Base-by-base conservation (phyloP, 495 filamentous ascomycete genomes). In the Trichoderma gamsii region DNA sequence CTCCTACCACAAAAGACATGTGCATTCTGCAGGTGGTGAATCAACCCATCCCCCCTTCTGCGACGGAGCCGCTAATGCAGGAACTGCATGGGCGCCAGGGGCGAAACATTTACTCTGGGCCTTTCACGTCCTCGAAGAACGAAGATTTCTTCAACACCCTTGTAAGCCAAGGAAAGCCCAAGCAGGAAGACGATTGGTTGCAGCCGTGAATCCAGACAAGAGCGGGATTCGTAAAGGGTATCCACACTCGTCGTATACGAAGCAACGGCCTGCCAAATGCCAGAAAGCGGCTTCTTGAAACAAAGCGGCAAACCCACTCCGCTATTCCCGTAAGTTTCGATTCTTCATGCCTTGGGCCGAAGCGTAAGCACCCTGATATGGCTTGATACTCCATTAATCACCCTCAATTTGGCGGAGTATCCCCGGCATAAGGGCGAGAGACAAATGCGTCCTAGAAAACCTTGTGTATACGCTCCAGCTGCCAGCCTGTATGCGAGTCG, bases 61-160 rank as follows among this genome's bases (percentile, higher is more conserved):
- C 56, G 56, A 61, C 56, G 56, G 56, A 61, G 56, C 56, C 56
- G 56, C 56, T 61, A 61, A 61, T 61, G 56, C 56, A 61, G 56
- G 56, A 61, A 61, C 56, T 61, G 56, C 56, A 61, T 21, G 16
- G 56, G 56, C 21, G 25, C 56, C 56, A 61, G 56, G 56, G 56
- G 56, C 11, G 25, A 32, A 61, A 61, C 56, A 29, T 61, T 61
- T 15, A 61, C 13, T 61, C 25, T 61, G 25, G 56, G 29, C 56
- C 56, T 61, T 25, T 61, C 56, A 16, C 56, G 16, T 35, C 56
- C 56, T 32, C 27, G 25, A 61, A 35, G 56, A 61, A 12, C 29
- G 5, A 61, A 61, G 56, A 61, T 13, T 61, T 61, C 56, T 61
- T 61, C 56, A 61, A 9, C 23, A 32, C 56, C 56, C 56, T 61